phyloP scores from a whole-genome alignment of 2,329 filamentous ascomycete species.

The Dothistroma septosporum region DNA sequence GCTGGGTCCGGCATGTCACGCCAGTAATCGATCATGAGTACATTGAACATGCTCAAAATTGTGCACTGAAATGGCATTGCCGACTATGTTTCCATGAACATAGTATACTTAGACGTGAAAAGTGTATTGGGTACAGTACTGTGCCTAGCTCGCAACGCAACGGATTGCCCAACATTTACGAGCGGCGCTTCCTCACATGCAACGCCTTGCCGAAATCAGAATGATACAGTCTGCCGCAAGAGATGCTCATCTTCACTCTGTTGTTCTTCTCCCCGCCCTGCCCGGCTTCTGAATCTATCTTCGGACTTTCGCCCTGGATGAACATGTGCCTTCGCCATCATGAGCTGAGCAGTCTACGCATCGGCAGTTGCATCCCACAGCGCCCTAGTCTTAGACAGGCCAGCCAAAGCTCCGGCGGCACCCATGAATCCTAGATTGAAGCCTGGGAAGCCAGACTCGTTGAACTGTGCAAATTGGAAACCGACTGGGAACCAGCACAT shows the following conservation, averaged over 20 bases:
- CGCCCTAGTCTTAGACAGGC: slow-evolving; percentile 32
- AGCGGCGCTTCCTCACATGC: not conserved
- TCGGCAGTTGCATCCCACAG: slow-evolving; percentile 35
- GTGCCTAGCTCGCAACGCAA: not conserved
- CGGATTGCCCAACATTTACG: not conserved
- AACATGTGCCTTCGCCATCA: not conserved
- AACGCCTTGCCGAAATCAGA: not conserved
- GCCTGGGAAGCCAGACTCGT: slow-evolving; percentile 39
- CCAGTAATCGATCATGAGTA: too few species aligned
- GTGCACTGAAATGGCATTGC: not conserved
- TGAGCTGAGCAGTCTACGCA: slow-evolving; percentile 12
- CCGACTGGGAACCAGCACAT: slow-evolving; percentile 44
- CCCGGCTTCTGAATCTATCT: not conserved
- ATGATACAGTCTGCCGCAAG: not conserved
- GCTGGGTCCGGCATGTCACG: too few species aligned
- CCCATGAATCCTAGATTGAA: slow-evolving; percentile 46
- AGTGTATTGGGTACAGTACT: not conserved
- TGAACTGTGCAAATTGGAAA: slow-evolving; percentile 37
- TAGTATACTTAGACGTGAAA: not conserved
- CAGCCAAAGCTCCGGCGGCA: slow-evolving; percentile 40
- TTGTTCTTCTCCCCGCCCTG: not conserved
- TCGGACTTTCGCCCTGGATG: not conserved
- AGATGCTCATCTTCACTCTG: not conserved
- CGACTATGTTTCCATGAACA: too few species aligned
- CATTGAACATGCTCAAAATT: too few species aligned